Evolutionary conservation across 805 yeast genomes (phyloP).

Genomic region (Myxozyma neotropica): DNA sequence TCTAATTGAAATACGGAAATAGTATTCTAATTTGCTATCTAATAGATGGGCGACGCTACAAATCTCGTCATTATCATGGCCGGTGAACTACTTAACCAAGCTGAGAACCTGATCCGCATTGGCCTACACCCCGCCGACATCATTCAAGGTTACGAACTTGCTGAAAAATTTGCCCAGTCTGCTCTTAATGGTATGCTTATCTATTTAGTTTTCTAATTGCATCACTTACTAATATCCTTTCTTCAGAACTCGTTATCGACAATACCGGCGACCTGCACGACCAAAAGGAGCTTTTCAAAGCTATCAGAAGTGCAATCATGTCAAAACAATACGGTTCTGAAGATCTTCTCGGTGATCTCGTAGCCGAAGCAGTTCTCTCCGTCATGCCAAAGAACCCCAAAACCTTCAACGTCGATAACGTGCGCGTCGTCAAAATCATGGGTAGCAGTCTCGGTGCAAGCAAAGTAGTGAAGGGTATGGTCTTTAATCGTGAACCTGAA

Average conservation of each 20-base stretch:
- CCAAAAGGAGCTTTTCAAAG: conserved; percentile 62
- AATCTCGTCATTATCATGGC: conserved; percentile 89
- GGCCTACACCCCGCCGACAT: conserved; percentile 93
- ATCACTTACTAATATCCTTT: background rate
- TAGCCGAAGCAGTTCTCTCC: conserved; percentile 79
- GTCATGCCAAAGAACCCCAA: conserved; percentile 71
- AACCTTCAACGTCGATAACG: conserved; percentile 84
- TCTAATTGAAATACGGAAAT: background rate
- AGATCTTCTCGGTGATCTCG: conserved; percentile 71
- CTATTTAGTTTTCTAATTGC: background rate
- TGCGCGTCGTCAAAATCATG: conserved; percentile 96
- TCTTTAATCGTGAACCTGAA: conserved; percentile 96
- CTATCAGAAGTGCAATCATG: conserved; percentile 82
- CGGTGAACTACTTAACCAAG: conserved; percentile 84
- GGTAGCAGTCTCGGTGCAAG: conserved; percentile 78
- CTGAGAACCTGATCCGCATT: conserved; percentile 78
- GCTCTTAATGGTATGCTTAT: conserved; percentile 37
- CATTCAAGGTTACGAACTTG: conserved; percentile 87
- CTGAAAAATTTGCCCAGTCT: conserved; percentile 71
- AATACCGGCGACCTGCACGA: conserved; percentile 60
- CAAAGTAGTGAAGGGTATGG: conserved; percentile 93
- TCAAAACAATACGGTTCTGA: conserved; percentile 93
- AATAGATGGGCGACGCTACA: conserved; percentile 92
- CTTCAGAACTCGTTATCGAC: conserved; percentile 55
- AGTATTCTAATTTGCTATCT: no score